A percentile compares a stretch with the other conserved stretches of the same genome.
These are phyloP conservation scores for Verticillium longisporum DNA, from an alignment of 2,329 filamentous ascomycete genomes.

Conservation along the genomic window DNA sequence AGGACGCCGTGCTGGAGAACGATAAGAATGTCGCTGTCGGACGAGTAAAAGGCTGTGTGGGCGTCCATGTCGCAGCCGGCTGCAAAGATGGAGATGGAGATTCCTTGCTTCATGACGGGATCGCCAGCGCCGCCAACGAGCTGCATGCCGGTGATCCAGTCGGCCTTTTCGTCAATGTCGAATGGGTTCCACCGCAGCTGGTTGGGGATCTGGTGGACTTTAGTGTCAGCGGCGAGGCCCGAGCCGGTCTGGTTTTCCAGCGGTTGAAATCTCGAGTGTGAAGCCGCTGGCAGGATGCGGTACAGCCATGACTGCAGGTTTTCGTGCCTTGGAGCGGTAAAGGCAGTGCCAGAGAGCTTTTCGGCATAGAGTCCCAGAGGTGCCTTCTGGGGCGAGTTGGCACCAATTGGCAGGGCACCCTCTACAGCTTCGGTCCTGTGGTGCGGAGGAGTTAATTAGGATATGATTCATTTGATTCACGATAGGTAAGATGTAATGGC, in stretches of 20 bases:
- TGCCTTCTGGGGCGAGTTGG: constrained; percentile 67
- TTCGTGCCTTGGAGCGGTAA: constrained; percentile 50
- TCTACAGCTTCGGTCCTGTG: constrained; percentile 57
- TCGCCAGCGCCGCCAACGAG: constrained; percentile 65
- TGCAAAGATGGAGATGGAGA: constrained; percentile 64
- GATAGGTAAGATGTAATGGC: constrained; percentile 13
- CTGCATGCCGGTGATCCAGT: constrained; percentile 41
- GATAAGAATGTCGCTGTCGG: constrained; percentile 61
- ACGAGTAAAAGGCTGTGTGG: constrained; percentile 65
- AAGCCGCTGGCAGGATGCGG: constrained; percentile 47
- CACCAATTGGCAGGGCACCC: constrained; percentile 58
- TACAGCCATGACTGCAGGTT: constrained; percentile 57
- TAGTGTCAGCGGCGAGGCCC: constrained; percentile 36
- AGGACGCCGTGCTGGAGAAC: constrained; percentile 57
- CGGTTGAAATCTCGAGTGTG: constrained; percentile 33
- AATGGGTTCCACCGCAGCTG: constrained; percentile 81
- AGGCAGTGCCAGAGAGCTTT: constrained; percentile 54
- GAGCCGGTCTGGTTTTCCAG: constrained; percentile 11
- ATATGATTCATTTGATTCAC: constrained; percentile 1
- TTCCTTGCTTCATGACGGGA: constrained; percentile 59
- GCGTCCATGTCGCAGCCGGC: constrained; percentile 61
- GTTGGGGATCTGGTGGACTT: constrained; percentile 70
- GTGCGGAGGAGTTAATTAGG: neutral
- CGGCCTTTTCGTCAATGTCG: constrained; percentile 45
- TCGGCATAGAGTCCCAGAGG: constrained; percentile 65